Percentiles rank a stretch among this genome's conserved stretches.
These are phyloP conservation scores for Boletus pseudopeckii DNA, from an alignment of 768 basidiomycete species.

Conservation along the genomic window DNA sequence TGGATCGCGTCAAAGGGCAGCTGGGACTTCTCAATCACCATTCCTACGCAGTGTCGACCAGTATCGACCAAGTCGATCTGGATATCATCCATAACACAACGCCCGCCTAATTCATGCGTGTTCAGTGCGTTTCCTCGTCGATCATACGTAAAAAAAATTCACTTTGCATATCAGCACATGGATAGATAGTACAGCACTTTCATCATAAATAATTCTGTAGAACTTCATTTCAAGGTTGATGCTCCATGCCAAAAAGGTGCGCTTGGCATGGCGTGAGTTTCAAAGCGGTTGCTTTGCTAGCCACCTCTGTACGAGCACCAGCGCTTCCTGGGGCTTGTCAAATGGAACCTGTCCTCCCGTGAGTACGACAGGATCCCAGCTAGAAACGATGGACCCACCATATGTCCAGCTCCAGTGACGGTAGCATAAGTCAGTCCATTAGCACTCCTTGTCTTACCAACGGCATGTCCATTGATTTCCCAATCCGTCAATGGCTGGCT, in stretches of 20 bases:
- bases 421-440: conserved; percentile 61
- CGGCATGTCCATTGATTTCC: conserved; percentile 43
- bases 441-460: conserved; percentile 50
- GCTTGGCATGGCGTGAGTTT: neutral
- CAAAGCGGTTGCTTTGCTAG: conserved; percentile 23
- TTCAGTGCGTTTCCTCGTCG: neutral
- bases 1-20: neutral
- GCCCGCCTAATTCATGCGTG: neutral
- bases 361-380: neutral
- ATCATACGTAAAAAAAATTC: neutral
- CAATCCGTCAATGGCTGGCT: conserved; percentile 42
- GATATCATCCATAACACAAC: neutral
- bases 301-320: conserved; percentile 48
- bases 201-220: neutral
- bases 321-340: conserved; percentile 53
- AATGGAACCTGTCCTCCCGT: conserved; percentile 43
- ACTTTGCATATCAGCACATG: neutral
- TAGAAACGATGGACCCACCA: conserved; percentile 37
- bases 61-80: neutral
- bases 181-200: neutral
- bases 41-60: neutral
- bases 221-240: neutral
- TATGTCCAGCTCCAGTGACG: conserved; percentile 67
- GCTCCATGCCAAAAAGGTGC: neutral
- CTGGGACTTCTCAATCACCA: conserved; percentile 2